phyloP scores from a whole-genome alignment of 371 early-diverging fungal genomes.

The Apophysomyces sp. region DNA sequence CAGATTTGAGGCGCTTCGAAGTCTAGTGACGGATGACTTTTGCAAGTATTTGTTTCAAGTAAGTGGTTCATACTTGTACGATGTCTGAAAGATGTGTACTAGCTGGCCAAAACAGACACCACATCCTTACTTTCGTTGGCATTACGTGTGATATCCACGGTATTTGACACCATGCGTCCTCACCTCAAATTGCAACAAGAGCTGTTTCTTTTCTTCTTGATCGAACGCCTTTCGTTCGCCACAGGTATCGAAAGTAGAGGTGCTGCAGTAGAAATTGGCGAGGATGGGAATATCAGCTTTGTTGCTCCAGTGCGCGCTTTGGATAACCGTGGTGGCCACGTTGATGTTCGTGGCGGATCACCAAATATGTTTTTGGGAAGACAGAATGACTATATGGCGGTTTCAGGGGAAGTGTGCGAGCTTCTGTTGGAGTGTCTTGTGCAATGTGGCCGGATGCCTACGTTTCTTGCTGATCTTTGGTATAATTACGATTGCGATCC shows the following conservation, averaged over 20 bases:
- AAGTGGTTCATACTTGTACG: conserved; percentile 2
- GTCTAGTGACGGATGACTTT: conserved; percentile 81
- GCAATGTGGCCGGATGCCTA: conserved; percentile 68
- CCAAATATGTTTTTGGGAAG: conserved; percentile 40
- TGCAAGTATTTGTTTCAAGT: conserved; percentile 87
- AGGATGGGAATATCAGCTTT: conserved; percentile 41
- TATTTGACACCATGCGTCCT: conserved; percentile 70
- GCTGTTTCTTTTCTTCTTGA: conserved; percentile 76
- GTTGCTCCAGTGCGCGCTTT: conserved; percentile 1
- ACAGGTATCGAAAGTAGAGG: conserved; percentile 37
- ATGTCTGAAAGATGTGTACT: not conserved
- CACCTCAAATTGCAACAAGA: conserved; percentile 78
- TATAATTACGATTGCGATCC: conserved; percentile 91
- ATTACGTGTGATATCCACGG: conserved; percentile 68
- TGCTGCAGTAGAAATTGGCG: conserved; percentile 36
- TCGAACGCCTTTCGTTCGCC: conserved; percentile 60
- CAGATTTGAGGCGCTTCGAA: conserved; percentile 64
- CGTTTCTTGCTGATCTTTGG: conserved; percentile 87
- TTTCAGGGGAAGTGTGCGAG: conserved; percentile 79
- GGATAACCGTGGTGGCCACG: conserved; percentile 7
- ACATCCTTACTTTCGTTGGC: conserved; percentile 62
- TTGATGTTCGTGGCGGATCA: conserved; percentile 38
- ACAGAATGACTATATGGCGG: conserved; percentile 48
- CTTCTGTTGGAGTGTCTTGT: conserved; percentile 79
- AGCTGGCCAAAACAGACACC: conserved; percentile 62